Evolutionary conservation across 352 stramenopile species (phyloP).

Genomic region (Phytophthora sansomeana): DNA sequence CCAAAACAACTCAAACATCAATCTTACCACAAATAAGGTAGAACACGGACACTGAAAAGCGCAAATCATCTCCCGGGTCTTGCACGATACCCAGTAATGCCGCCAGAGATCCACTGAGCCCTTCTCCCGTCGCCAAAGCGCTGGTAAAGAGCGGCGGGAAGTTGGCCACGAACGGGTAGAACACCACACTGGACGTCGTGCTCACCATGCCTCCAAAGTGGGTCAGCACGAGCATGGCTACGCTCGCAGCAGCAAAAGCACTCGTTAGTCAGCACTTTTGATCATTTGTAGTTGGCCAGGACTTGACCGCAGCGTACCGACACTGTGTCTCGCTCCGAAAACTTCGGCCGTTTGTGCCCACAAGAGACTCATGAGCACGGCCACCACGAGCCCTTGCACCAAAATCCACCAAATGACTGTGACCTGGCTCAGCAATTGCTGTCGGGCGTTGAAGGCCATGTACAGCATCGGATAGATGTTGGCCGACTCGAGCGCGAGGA

Average conservation of each 20-base stretch:
- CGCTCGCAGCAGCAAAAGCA: background rate
- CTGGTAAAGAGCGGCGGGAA: constrained; percentile 75
- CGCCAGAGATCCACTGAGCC: constrained; percentile 67
- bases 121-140: constrained; percentile 67
- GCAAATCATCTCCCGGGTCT: constrained; percentile 55
- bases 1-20: background rate
- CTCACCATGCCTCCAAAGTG: constrained; percentile 75
- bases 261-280: background rate
- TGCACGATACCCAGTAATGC: constrained; percentile 68
- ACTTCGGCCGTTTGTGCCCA: constrained; percentile 59
- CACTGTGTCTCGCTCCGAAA: constrained; percentile 61
- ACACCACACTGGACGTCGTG: constrained; percentile 74
- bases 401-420: constrained; percentile 70
- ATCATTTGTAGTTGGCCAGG: background rate
- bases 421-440: constrained; percentile 51
- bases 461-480: constrained; percentile 80
- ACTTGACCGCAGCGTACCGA: constrained; percentile 34
- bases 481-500: constrained; percentile 72
- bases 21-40: constrained; percentile 66
- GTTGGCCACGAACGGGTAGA: constrained; percentile 75
- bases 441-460: constrained; percentile 60
- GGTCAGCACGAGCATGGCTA: constrained; percentile 69
- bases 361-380: constrained; percentile 64
- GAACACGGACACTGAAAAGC: constrained; percentile 68
- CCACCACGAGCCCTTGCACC: constrained; percentile 49